Evolutionary conservation across 148 eudicot genomes (phyloP), one percentile per base, ranked within the genome.

Genomic region (Tetragonia tetragonoides): DNA sequence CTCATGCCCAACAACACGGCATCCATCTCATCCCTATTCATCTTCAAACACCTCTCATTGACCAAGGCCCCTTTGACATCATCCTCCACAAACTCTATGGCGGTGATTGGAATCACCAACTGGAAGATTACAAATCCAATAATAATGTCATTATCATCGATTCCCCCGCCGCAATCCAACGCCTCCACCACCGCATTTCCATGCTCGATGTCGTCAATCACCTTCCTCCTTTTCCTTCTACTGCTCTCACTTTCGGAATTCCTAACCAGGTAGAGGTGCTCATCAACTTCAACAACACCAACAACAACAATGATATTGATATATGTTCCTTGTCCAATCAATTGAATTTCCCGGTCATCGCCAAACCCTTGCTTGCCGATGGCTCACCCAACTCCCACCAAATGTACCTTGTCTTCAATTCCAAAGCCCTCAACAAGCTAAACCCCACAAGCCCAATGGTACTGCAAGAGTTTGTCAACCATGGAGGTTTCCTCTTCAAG

Each of bases 401-500:
- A 41, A 87, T 92, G 94, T 80, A 64, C 3, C 76, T 92, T 12
- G 90, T 89, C 54, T 86, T 86, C 39, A 83, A 71, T 51, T 53
- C 67, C 8, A 73, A 84, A 6, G 92, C 88, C 2, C 44, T 92
- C 73, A 83, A 71, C 11, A 77, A 84, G 44, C 71, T 89, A 14
- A 61, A 78, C 14, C 77, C 84, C 0, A 3, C 59, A 54, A 17
- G 16, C 21, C 94, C 97, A 10, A 47, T 90, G 46, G 83, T 89
- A 10, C 62, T 92, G 53, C 97, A 92, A 75, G 88, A 92, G 73
- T 92, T 92, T 74, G 88, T 88, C 28, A 88, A 87, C 80, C 97
- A 92, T 63, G 94, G 94, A 2, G 97, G 94, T 1, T 85, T 90
- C 47, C 72, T 90, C 34, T 92, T 89, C 73, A 92, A 92, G 80